Evolutionary conservation across 306 rosid genomes (phyloP), one percentile per base, ranked within the genome.

Genomic region (Erythrophleum fordii): DNA sequence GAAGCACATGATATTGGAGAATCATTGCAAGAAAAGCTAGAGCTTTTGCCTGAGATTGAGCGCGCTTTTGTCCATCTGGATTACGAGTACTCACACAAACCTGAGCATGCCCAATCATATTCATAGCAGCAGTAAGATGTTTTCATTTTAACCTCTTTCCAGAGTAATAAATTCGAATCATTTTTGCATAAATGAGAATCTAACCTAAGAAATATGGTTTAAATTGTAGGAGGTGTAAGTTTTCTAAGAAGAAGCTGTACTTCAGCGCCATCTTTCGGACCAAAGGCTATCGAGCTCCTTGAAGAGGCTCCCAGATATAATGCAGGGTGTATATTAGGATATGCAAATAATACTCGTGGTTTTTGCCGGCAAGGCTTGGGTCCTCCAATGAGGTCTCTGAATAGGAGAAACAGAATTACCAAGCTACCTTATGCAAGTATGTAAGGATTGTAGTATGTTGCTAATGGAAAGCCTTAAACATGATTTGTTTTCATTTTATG

Each of bases 51-150:
- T 0, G 97, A 95, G 62, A 95, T 95, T 0, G 99, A 95, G 85
- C 97, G 97, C 0, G 99, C 99, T 48, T 95, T 95, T 82, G 99
- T 93, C 71, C 99, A 95, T 90, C 92, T 95, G 16, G 99, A 95
- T 78, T 93, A 93, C 6, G 99, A 95, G 89, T 95, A 67, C 92
- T 81, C 91, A 10, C 99, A 95, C 90, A 95, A 89, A 83, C 99
- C 99, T 12, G 99, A 95, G 93, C 97, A 95, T 70, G 95, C 91
- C 5, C 99, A 90, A 77, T 74, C 95, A 3, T 86, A 86, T 77
- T 85, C 80, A 37, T 95, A 85, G 80, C 17, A 17, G 65, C 77
- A 53, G 28, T 18, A 83, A 41, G 64, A 41, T 39, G 46, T 28
- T 76, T 72, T 65, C 66, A 53, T 6, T 51, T 69, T 82, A 5